Evolutionary conservation across 345 rosid species (phyloP).

Genomic region (Euphorbia peplus): DNA sequence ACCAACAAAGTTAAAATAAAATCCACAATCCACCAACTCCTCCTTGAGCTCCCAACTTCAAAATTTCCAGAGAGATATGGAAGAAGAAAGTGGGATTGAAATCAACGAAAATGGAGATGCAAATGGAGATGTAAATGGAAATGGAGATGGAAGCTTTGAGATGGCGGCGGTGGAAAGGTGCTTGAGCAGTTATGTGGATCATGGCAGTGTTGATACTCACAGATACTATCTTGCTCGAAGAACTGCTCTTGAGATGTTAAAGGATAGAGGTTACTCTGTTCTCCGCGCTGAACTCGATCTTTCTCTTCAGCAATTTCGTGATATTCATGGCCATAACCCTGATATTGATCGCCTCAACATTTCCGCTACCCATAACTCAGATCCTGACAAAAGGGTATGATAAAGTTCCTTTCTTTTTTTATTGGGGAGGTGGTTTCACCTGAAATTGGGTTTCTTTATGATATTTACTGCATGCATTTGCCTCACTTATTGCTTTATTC

Average conservation of each 20-base stretch:
- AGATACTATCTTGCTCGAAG: constrained; percentile 64
- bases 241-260: constrained; percentile 78
- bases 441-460: neutral
- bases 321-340: constrained; percentile 46
- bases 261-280: constrained; percentile 71
- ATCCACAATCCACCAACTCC: neutral
- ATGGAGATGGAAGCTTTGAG: constrained; percentile 4
- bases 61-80: neutral
- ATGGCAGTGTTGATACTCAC: constrained; percentile 62
- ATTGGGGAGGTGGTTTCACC: neutral
- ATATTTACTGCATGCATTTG: neutral
- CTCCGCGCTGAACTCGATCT: constrained; percentile 55
- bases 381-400: constrained; percentile 64
- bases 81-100: neutral
- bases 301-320: constrained; percentile 65
- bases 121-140: neutral
- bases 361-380: constrained; percentile 45
- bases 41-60: neutral
- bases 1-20: too few relatives aligned
- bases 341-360: constrained; percentile 64
- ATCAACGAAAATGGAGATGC: neutral
- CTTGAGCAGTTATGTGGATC: constrained; percentile 52
- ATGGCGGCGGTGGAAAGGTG: constrained; percentile 29
- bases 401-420: neutral
- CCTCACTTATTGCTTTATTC: neutral